Percentiles rank a stretch among this genome's conserved stretches.
Evolutionary conservation across 225 moss, liverwort and hornwort genomes (phyloP).

Genomic region (Ulota crispa): DNA sequence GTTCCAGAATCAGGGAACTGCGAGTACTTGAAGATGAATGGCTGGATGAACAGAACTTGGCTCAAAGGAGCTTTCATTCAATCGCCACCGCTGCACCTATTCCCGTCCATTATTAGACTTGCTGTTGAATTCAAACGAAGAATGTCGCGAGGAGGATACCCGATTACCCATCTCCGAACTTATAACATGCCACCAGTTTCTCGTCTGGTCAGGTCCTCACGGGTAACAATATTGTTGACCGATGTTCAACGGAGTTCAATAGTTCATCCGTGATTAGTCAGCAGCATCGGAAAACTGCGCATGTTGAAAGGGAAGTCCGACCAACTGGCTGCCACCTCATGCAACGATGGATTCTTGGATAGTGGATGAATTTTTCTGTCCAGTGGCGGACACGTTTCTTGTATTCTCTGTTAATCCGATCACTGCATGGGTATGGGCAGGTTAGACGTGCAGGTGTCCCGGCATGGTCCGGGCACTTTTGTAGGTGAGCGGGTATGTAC

Average conservation of each 20-base stretch:
- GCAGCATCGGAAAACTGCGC: background rate
- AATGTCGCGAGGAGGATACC: background rate
- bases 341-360: background rate
- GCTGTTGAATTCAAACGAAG: background rate
- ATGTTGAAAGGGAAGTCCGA: background rate
- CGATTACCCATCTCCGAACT: background rate
- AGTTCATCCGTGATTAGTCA: background rate
- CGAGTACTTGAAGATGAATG: background rate
- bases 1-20: background rate
- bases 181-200: background rate
- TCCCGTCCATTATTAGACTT: slow-evolving; percentile 18
- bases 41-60: background rate
- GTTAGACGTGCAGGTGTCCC: no score
- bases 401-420: background rate
- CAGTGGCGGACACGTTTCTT: background rate
- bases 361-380: background rate
- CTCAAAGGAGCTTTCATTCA: background rate
- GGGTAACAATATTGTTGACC: background rate
- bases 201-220: background rate
- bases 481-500: no score
- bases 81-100: background rate
- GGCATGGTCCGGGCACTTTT: no score
- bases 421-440: no score
- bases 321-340: slow-evolving; percentile 11
- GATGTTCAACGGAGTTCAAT: background rate